Evolutionary conservation across 139 green algal species (phyloP).

Genomic region (Spirogloea muscicola): DNA sequence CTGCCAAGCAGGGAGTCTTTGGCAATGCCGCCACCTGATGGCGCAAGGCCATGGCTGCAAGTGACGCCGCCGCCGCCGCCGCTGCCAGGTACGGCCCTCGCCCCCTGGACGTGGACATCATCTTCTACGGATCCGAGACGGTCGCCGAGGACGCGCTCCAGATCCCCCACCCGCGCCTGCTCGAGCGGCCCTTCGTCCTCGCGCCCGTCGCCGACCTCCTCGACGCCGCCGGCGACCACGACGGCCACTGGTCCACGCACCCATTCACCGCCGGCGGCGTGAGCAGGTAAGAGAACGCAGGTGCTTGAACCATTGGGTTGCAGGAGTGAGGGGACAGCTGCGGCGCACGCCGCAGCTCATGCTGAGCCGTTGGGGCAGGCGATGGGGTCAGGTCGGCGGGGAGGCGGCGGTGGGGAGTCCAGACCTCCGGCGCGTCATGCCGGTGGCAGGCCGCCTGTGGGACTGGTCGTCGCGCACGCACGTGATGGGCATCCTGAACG

Average conservation of each 20-base stretch:
- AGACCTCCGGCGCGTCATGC: conserved; percentile 54
- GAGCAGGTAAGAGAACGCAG: conserved; percentile 9
- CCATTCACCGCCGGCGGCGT: conserved; percentile 11
- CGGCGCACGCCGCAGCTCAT: no score
- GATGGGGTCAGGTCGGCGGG: conserved; percentile 40
- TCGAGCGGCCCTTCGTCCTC: conserved; percentile 82
- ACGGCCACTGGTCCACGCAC: conserved; percentile 13
- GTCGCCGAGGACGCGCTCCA: conserved; percentile 47
- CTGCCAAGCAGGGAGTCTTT: no score
- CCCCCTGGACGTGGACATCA: conserved; percentile 92
- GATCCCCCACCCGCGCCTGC: conserved; percentile 68
- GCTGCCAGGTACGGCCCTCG: conserved; percentile 83
- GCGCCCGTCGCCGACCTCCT: conserved; percentile 73
- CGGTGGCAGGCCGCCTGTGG: conserved; percentile 36
- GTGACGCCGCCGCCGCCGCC: no score
- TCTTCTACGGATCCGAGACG: conserved; percentile 73
- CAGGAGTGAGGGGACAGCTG: no score
- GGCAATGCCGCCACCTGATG: no score
- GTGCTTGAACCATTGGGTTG: no score
- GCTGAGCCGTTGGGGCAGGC: no score
- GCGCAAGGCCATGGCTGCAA: no score
- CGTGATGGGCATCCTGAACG: conserved; percentile 94
- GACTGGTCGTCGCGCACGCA: conserved; percentile 46
- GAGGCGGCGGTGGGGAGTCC: conserved; percentile 36
- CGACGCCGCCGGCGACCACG: background rate